Percentiles rank a stretch among this genome's conserved stretches.
Evolutionary conservation across 2,329 filamentous ascomycete species (phyloP).

Genomic region (Aphanoascus verrucosus): DNA sequence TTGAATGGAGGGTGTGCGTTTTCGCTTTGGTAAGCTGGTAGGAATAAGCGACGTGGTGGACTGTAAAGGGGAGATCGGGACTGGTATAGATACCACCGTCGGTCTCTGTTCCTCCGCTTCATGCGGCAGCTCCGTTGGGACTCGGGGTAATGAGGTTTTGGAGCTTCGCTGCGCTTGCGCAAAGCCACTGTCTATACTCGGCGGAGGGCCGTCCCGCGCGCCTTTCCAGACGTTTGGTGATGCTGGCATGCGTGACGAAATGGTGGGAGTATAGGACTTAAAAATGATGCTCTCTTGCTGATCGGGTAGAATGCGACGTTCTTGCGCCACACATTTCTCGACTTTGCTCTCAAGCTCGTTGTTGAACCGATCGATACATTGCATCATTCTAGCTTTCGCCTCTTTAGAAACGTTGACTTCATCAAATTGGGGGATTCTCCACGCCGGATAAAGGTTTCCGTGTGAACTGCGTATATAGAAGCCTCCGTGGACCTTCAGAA

Average conservation of each 20-base stretch:
- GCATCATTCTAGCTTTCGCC: background rate
- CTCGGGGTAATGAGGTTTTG: background rate
- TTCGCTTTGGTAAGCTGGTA: background rate
- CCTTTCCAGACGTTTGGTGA: background rate
- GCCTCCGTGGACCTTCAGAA: slow-evolving; percentile 11
- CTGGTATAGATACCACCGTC: background rate
- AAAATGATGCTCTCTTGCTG: background rate
- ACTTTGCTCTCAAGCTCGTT: background rate
- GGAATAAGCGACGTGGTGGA: background rate
- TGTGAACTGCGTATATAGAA: slow-evolving; percentile 14
- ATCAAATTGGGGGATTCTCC: slow-evolving; percentile 11
- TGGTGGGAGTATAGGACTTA: background rate
- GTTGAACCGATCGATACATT: slow-evolving; percentile 1
- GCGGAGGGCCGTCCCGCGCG: no score
- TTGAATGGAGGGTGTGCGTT: background rate
- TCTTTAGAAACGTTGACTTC: background rate
- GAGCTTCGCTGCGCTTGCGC: background rate
- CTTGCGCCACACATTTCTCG: background rate
- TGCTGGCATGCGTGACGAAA: background rate
- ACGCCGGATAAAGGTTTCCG: slow-evolving; percentile 12
- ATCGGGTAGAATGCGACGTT: background rate
- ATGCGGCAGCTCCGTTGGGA: background rate
- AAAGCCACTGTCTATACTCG: background rate
- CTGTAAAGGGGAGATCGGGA: background rate
- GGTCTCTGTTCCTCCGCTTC: background rate